Base-by-base conservation (phyloP, 805 yeast genomes). In the Lachancea nothofagi region DNA sequence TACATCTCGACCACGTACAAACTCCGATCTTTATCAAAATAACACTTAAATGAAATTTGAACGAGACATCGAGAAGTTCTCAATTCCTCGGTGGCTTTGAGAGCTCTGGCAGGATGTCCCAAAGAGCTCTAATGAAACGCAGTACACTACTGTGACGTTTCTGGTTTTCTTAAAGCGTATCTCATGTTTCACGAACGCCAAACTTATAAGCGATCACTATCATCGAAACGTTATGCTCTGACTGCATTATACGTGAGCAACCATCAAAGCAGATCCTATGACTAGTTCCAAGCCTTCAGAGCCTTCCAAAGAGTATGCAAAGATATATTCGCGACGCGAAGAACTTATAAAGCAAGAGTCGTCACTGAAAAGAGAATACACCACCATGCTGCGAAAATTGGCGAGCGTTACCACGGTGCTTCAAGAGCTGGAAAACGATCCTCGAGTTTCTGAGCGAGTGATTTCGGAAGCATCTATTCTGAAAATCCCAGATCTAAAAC, bases 331-430 rank as follows among this genome's bases (percentile, higher is more conserved):
- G 7, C 50, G 60, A 34, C 51, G 55, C 26, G 65, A 61, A 21
- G 64, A 61, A 38, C 41, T 59, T 33, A 24, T 42, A 1, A 59
- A 57, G 42, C 65, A 61, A 31, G 57, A 57, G 21, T 35, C 44
- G 4, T 51, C 58, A 17, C 42, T 61, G 25, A 50, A 44, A 40
- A 56, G 54, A 30, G 64, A 57, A 29, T 58, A 59, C 25, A 58
- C 62, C 2, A 57, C 62, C 1, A 33, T 61, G 23, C 44, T 58
- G 24, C 49, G 65, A 28, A 61, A 61, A 40, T 41, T 53, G 10
- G 51, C 57, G 4, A 55, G 62, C 45, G 32, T 59, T 5, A 38
- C 43, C 10, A 26, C 49, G 8, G 54, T 55, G 5, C 35, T 55
- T 25, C 48, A 46, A 33, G 38, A 34, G 25, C 22, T 52, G 6